phyloP scores from a whole-genome alignment of 2,329 filamentous ascomycete species.

The Botrytis galanthina region DNA sequence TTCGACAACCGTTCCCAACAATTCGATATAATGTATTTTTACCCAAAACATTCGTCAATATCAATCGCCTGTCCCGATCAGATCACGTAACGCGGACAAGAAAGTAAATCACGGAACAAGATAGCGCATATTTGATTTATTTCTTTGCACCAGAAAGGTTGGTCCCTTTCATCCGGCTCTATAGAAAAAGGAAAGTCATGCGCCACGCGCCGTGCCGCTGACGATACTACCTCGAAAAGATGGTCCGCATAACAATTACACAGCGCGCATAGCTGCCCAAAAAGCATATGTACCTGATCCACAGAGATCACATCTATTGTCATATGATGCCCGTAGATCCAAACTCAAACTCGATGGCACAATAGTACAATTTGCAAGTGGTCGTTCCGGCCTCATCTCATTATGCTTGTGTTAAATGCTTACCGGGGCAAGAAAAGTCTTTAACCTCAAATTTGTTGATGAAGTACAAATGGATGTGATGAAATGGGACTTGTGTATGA shows the following conservation, averaged over 20 bases:
- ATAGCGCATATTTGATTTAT: slow-evolving; percentile 7
- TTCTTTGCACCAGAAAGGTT: neutral
- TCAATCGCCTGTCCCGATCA: slow-evolving; percentile 11
- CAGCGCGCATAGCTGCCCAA: slow-evolving; percentile 36
- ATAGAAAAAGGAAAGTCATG: slow-evolving; percentile 24
- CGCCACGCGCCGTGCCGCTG: slow-evolving; percentile 30
- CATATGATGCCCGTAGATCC: slow-evolving; percentile 17
- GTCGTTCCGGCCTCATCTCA: neutral
- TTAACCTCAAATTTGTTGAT: slow-evolving; percentile 5
- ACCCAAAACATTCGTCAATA: slow-evolving; percentile 11
- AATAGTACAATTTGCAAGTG: slow-evolving; percentile 3
- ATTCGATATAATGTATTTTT: slow-evolving; percentile 9
- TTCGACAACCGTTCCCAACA: slow-evolving; percentile 9
- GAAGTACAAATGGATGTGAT: slow-evolving; percentile 17
- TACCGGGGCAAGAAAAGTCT: slow-evolving; percentile 1
- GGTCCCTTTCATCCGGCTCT: slow-evolving; percentile 19
- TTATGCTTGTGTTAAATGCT: slow-evolving; percentile 7
- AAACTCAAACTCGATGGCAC: slow-evolving; percentile 9
- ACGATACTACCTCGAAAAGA: slow-evolving; percentile 27
- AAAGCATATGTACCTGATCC: slow-evolving; percentile 33
- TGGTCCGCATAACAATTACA: slow-evolving; percentile 23
- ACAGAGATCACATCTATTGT: slow-evolving; percentile 21
- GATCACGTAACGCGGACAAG: slow-evolving; percentile 27
- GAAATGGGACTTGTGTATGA: neutral
- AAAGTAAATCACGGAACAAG: slow-evolving; percentile 3